phyloP scores from a whole-genome alignment of 129 eudicot species.

The Flaveria sonorensis region DNA sequence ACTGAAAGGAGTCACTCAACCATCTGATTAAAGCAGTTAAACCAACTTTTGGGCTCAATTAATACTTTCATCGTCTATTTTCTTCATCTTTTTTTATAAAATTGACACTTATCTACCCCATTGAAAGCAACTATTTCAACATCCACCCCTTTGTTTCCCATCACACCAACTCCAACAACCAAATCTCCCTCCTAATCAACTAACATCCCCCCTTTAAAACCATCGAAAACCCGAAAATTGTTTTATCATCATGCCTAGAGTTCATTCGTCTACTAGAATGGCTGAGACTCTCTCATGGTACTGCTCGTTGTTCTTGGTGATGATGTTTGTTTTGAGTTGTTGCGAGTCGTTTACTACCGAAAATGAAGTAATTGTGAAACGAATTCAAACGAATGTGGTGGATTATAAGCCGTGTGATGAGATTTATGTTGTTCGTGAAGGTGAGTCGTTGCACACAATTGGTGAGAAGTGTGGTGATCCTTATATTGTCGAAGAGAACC shows the following conservation, averaged over 20 bases:
- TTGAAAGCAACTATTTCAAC: slow-evolving; percentile 53
- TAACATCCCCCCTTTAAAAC: slow-evolving; percentile 26
- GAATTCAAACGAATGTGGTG: not conserved
- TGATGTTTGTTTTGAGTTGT: slow-evolving; percentile 62
- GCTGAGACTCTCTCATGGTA: slow-evolving; percentile 58
- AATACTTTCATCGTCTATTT: slow-evolving; percentile 15
- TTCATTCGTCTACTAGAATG: slow-evolving; percentile 38
- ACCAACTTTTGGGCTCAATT: slow-evolving; percentile 46
- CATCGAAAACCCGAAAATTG: slow-evolving; percentile 7
- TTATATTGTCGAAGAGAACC: slow-evolving; percentile 55
- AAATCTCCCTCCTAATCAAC: slow-evolving; percentile 41
- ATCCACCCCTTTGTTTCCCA: slow-evolving; percentile 21
- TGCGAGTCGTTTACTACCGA: slow-evolving; percentile 41
- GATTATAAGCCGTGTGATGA: slow-evolving; percentile 45
- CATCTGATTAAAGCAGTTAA: slow-evolving; percentile 54
- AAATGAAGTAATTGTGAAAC: slow-evolving; percentile 22
- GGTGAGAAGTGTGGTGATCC: slow-evolving; percentile 64
- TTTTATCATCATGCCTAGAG: slow-evolving; percentile 30
- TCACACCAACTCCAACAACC: slow-evolving; percentile 64
- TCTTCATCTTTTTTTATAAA: slow-evolving; percentile 15
- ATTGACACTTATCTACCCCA: slow-evolving; percentile 51
- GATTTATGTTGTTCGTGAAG: slow-evolving; percentile 59
- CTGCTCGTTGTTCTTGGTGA: slow-evolving; percentile 49
- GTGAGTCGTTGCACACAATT: slow-evolving; percentile 54
- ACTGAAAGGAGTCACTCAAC: slow-evolving; percentile 23